phyloP scores from a whole-genome alignment of 73 alveolate species.

The Stentor coeruleus region DNA sequence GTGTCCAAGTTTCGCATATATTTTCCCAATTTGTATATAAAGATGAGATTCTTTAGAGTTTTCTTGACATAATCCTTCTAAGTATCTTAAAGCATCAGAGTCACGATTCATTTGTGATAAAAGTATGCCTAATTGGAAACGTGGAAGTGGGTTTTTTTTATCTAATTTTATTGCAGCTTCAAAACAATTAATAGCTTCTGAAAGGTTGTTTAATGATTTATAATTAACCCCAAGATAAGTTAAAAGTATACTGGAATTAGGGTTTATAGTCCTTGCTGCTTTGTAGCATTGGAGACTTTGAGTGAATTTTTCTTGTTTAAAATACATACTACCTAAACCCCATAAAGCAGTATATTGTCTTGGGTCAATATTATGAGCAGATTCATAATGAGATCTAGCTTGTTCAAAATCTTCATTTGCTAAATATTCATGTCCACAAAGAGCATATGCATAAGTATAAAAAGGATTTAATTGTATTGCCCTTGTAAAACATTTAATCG shows the following conservation, averaged over 20 bases:
- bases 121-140: conserved; percentile 68
- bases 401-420: conserved; percentile 83
- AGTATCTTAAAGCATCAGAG: conserved; percentile 72
- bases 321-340: conserved; percentile 88
- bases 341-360: conserved; percentile 91
- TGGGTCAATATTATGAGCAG: conserved; percentile 74
- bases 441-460: conserved; percentile 82
- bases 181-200: conserved; percentile 66
- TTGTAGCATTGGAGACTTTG: conserved; percentile 66
- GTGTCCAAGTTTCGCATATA: conserved; percentile 66
- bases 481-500: conserved; percentile 77
- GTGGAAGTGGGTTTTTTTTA: conserved; percentile 72
- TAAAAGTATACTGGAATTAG: conserved; percentile 70
- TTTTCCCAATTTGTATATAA: conserved; percentile 79
- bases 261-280: conserved; percentile 63
- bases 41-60: conserved; percentile 87
- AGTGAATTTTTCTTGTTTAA: conserved; percentile 82
- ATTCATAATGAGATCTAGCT: conserved; percentile 70
- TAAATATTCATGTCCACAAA: conserved; percentile 89
- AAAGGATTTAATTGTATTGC: conserved; percentile 78
- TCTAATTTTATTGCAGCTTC: conserved; percentile 62
- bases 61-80: conserved; percentile 57
- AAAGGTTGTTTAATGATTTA: conserved; percentile 54
- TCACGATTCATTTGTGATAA: conserved; percentile 52
- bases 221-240: conserved; percentile 84